Base-by-base conservation (phyloP, 495 filamentous ascomycete genomes). In the Pyronema omphalodes region DNA sequence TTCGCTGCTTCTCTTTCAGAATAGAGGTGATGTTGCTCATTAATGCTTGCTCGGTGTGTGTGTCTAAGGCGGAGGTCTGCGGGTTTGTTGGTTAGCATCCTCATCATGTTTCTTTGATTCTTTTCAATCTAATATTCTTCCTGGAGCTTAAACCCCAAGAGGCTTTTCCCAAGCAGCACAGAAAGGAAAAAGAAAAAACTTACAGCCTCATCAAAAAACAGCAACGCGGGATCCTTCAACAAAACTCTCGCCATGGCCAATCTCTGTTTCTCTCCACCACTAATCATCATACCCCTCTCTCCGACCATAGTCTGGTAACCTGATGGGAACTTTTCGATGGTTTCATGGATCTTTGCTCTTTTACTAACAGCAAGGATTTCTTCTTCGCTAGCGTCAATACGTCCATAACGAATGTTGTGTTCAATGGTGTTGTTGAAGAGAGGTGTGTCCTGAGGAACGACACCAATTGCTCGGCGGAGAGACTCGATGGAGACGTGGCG, bases 181-280 rank as follows among this genome's bases (percentile, higher is more conserved):
- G 39, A 17, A 51, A 54, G 35, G 33, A 9, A 9, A 41, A 50
- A 17, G 15, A 51, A 41, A 37, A 14, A 43, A 36, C 41, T 54
- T n/a, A 81, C 79, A 43, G 91, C 91, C 71, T 98, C 91, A 61
- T 98, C 91, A 59, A 96, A 96, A 75, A 98, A 96, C 0, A 96
- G 70, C 36, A 96, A 68, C 6, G 87, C 83, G 0, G 91, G 89
- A 60, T 98, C 86, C 60, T 98, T 98, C 44, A 98, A 70, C 0
- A 98, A 74, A 37, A 96, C 65, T 34, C 91, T 73, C 6, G 86
- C 84, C 17, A 98, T 79, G 1, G 93, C 91, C 34, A 98, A 69
- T 4, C 91, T 78, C 65, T 98, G 91, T 68, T 96, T 96, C 70
- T 98, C 91, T 35, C 91, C 91, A 60, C 60, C 91, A 3, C 84